Evolutionary conservation across 2,329 filamentous ascomycete species (phyloP), one percentile per base, ranked within the genome.

Genomic region (Trichoderma gracile): DNA sequence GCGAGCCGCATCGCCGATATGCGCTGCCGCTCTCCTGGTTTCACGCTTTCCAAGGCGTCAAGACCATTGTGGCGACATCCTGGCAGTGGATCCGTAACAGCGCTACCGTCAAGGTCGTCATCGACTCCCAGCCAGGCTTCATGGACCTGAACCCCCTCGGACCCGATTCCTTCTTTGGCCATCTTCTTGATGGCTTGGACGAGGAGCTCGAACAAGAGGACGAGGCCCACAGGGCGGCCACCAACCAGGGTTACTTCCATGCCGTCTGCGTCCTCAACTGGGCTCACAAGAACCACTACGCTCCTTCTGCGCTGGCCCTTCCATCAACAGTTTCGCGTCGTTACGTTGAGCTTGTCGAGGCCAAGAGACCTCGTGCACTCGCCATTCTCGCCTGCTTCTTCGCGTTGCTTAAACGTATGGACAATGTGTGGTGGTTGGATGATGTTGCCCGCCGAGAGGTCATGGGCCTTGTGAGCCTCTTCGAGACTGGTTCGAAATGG

Each of bases 361-460:
- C 81, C 61, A 82, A 84, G 64, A 81, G 84, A 14, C 87, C 87
- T 1, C 84, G 87, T 14, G 86, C 87, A 1, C 78, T 90, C 30
- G 82, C 84, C 38, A 86, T 89, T 42, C 80, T 89, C 1, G 87
- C 86, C 7, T 87, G 85, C 72, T 90, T 89, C 73, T 89, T 89
- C 69, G 87, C 86, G 30, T 77, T 89, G 43, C 78, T 90, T 53
- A 87, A 87, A 71, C 81, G 82, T 40, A 78, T 89, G 67, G 84
- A 88, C 66, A 74, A 79, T 17, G 78, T 87, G 17, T 92, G 89
- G 89, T 92, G 89, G 89, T 77, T 91, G 30, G 81, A 86, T 21
- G 87, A 88, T 45, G 87, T 89, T 70, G 84, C 87, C 8, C 82
- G 83, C 17, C 82, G 86, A 63, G 86, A 91, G 69, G 84, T 91